A percentile compares a stretch with the other conserved stretches of the same genome.
These are phyloP conservation scores for Picea abies DNA, from an alignment of 83 land plant species.

Conservation along the genomic window DNA sequence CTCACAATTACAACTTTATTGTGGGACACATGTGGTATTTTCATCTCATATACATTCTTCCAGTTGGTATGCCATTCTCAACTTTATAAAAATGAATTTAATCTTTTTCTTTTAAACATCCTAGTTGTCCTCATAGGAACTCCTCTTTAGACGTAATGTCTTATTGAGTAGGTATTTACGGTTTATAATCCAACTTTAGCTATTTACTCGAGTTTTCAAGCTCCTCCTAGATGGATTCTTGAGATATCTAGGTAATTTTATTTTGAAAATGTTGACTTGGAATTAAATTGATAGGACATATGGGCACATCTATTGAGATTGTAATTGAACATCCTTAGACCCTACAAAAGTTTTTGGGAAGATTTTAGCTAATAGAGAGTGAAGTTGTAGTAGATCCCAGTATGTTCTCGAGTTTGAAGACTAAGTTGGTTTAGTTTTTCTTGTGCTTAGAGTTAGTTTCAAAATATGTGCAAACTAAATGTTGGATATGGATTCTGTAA, in stretches of 20 bases:
- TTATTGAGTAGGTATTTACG: neutral
- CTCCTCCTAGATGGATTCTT: neutral
- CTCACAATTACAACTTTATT: no score
- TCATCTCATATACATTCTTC: conserved; percentile 52
- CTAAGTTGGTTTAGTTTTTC: no score
- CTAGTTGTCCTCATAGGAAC: neutral
- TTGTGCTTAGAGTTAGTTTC: neutral
- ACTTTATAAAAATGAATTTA: conserved; percentile 13
- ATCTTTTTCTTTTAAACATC: neutral
- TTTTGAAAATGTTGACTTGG: no score
- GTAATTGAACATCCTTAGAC: no score
- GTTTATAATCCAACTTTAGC: neutral
- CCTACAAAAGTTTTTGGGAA: no score
- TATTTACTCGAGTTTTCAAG: neutral
- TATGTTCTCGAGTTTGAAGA: no score
- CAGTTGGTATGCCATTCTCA: conserved; percentile 42
- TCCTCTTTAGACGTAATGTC: neutral
- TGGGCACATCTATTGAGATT: no score
- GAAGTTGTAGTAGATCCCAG: no score
- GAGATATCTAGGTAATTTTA: neutral
- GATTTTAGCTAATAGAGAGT: no score
- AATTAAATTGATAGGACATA: no score
- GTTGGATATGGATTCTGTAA: neutral
- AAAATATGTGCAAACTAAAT: neutral
- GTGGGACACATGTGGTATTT: conserved; percentile 53